These are phyloP conservation scores for Quercus agrifolia DNA, from an alignment of 306 rosid species.

Conservation along the genomic window DNA sequence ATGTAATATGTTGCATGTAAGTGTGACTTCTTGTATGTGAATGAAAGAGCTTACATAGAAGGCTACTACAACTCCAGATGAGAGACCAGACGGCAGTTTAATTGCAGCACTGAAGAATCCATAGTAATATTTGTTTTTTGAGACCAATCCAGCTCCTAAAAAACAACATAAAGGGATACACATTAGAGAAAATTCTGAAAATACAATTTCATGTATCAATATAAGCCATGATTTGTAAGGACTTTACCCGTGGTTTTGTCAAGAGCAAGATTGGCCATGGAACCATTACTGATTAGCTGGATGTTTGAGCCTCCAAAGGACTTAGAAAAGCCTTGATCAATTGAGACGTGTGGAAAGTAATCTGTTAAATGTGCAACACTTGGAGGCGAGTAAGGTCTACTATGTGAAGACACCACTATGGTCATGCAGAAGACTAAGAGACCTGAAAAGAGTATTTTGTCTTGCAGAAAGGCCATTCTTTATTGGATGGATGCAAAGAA, in stretches of 20 bases:
- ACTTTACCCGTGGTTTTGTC: slow-evolving; percentile 66
- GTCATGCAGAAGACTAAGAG: slow-evolving; percentile 40
- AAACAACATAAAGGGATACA: not conserved
- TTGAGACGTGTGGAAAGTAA: slow-evolving; percentile 55
- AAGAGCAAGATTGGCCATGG: slow-evolving; percentile 74
- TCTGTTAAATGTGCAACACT: slow-evolving; percentile 62
- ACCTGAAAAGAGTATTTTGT: slow-evolving; percentile 24
- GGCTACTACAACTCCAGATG: slow-evolving; percentile 94
- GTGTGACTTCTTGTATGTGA: not conserved
- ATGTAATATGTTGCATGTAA: not conserved
- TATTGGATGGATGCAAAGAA: slow-evolving; percentile 12
- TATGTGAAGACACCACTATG: slow-evolving; percentile 43
- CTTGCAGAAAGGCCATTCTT: slow-evolving; percentile 49
- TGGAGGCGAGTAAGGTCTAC: slow-evolving; percentile 52
- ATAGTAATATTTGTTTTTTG: slow-evolving; percentile 48
- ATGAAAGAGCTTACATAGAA: slow-evolving; percentile 66
- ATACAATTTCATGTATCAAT: not conserved
- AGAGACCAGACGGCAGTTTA: slow-evolving; percentile 79
- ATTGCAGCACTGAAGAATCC: slow-evolving; percentile 98
- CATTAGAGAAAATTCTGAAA: not conserved
- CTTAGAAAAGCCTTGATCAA: slow-evolving; percentile 48
- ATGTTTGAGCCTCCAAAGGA: slow-evolving; percentile 66
- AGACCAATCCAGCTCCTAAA: slow-evolving; percentile 80
- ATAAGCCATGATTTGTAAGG: not conserved
- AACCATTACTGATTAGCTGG: slow-evolving; percentile 59